Evolutionary conservation across 2,329 filamentous ascomycete genomes (phyloP).

Genomic region (Trichoderma simmonsii): DNA sequence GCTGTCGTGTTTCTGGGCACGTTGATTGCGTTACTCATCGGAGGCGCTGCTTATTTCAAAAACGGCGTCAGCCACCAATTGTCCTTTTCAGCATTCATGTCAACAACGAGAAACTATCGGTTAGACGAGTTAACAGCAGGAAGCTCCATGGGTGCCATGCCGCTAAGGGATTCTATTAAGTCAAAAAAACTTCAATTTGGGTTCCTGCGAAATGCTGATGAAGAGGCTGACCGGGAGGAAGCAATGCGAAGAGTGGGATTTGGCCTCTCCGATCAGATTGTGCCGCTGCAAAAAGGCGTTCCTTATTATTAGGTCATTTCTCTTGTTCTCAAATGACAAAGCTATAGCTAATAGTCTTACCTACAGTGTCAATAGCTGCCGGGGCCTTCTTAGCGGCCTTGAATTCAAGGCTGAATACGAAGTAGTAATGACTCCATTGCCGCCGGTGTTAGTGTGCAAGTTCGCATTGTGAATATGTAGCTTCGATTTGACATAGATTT

Average conservation of each 20-base stretch:
- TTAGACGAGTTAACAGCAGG: not conserved
- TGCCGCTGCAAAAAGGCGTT: not conserved
- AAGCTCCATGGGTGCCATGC: not conserved
- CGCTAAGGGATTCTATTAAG: not conserved
- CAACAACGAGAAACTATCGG: not conserved
- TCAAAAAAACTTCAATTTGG: not conserved
- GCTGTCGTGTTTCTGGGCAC: not conserved
- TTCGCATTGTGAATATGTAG: not conserved
- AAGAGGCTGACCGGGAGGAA: not conserved
- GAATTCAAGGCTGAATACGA: not conserved
- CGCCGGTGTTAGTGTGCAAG: not conserved
- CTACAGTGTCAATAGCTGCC: not conserved
- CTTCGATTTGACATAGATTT: not conserved
- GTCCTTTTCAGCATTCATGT: not conserved
- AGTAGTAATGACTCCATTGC: not conserved
- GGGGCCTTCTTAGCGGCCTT: not conserved
- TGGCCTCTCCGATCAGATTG: not conserved
- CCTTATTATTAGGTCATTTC: not conserved
- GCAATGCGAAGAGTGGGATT: not conserved
- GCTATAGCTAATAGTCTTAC: not conserved
- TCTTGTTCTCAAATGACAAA: not conserved
- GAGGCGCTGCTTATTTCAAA: not conserved
- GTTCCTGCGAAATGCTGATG: not conserved
- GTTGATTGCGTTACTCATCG: not conserved
- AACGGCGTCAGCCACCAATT: not conserved